Conservation (phyloP, 768 basidiomycete genomes). For the Lactarius hatsudake region DNA sequence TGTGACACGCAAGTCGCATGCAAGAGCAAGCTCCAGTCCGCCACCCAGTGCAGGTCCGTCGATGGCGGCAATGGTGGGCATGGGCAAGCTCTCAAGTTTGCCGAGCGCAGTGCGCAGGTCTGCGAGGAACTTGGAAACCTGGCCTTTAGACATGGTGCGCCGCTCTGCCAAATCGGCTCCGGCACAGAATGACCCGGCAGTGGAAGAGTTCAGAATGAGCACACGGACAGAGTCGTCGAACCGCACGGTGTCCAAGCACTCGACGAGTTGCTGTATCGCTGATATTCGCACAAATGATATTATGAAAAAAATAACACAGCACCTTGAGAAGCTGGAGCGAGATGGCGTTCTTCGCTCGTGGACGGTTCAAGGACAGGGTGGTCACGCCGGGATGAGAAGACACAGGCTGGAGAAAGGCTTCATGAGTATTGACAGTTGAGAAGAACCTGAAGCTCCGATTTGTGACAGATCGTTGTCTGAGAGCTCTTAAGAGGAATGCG, state of each 20-base stretch:
- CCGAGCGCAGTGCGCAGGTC: conserved; percentile 69
- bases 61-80: conserved; percentile 90
- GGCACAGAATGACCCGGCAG: conserved; percentile 80
- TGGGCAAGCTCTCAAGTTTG: conserved; percentile 74
- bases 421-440: conserved; percentile 17
- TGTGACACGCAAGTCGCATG: conserved; percentile 88
- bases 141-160: conserved; percentile 70
- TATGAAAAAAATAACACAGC: background rate
- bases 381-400: conserved; percentile 18
- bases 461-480: background rate
- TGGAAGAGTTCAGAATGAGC: conserved; percentile 79
- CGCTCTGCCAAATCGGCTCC: conserved; percentile 89
- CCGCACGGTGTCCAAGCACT: conserved; percentile 18
- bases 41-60: conserved; percentile 93
- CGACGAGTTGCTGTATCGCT: conserved; percentile 18
- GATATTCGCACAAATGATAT: background rate
- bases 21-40: conserved; percentile 84
- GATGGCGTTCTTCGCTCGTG: conserved; percentile 25
- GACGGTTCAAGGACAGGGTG: conserved; percentile 25
- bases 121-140: conserved; percentile 74
- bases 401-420: conserved; percentile 23
- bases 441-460: conserved; percentile 12
- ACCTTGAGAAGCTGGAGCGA: conserved; percentile 27
- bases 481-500: background rate
- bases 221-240: conserved; percentile 67